These are phyloP conservation scores for Mikania micrantha DNA, from an alignment of 129 eudicot species.

Conservation along the genomic window DNA sequence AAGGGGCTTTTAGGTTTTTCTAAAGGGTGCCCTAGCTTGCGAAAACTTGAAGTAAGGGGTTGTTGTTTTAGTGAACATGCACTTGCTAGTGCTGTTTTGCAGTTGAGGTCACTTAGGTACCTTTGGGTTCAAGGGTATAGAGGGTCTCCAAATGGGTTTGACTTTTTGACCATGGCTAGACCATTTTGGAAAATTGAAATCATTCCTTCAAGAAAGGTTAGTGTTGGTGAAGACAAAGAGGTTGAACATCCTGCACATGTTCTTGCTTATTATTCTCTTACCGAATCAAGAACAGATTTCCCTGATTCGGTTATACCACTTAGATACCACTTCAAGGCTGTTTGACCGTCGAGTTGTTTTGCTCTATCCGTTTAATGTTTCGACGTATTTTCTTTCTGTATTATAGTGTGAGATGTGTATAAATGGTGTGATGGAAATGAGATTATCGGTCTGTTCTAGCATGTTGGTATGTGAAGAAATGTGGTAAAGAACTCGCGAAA, in stretches of 20 bases:
- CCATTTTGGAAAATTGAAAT: constrained; percentile 86
- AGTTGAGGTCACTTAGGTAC: constrained; percentile 59
- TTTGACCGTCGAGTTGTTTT: neutral
- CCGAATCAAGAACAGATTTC: constrained; percentile 77
- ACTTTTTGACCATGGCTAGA: constrained; percentile 68
- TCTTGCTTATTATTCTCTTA: constrained; percentile 81
- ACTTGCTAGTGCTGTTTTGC: constrained; percentile 55
- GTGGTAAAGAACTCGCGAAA: neutral
- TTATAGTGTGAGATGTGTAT: neutral
- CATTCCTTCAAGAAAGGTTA: constrained; percentile 63
- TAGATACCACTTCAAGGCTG: constrained; percentile 8
- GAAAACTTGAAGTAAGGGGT: constrained; percentile 72
- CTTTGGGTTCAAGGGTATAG: constrained; percentile 89
- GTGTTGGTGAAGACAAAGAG: constrained; percentile 31
- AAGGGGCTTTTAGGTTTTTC: constrained; percentile 67
- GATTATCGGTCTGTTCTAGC: neutral
- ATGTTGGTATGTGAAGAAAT: neutral
- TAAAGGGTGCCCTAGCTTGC: constrained; percentile 70
- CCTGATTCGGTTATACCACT: constrained; percentile 58
- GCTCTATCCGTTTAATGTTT: neutral
- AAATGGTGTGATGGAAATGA: neutral
- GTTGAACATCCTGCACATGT: constrained; percentile 79
- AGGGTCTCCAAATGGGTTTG: constrained; percentile 42
- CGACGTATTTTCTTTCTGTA: neutral
- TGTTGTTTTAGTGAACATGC: constrained; percentile 77